Conservation (phyloP, 495 filamentous ascomycete species). For the Chaetomium fimeti region DNA sequence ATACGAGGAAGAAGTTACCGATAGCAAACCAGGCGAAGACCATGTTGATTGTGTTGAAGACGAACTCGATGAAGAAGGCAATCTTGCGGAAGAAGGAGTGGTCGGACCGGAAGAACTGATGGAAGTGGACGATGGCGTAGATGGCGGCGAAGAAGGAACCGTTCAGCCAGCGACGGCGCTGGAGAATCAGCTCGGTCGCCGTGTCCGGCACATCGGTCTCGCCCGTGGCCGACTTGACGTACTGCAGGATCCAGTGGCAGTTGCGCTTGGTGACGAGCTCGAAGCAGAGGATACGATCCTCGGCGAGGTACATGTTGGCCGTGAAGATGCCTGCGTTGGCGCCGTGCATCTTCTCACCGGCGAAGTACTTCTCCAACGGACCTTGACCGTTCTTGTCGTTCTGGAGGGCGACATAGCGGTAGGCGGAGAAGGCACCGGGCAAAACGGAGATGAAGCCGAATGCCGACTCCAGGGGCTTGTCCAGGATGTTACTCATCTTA, state of each 20-base stretch:
- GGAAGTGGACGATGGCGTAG: conserved; percentile 91
- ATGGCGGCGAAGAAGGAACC: conserved; percentile 98
- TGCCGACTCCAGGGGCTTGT: conserved; percentile 95
- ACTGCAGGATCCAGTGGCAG: conserved; percentile 94
- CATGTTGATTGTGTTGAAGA: conserved; percentile 93
- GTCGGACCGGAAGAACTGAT: conserved; percentile 87
- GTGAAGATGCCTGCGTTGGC: conserved; percentile 93
- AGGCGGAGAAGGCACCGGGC: conserved; percentile 96
- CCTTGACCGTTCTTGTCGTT: conserved; percentile 94
- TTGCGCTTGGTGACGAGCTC: conserved; percentile 97
- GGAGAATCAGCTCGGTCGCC: conserved; percentile 92
- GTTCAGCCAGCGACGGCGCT: conserved; percentile 96
- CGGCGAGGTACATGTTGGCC: conserved; percentile 99
- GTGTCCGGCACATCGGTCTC: conserved; percentile 97
- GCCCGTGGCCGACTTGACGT: conserved; percentile 93
- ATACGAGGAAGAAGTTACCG: conserved; percentile 99
- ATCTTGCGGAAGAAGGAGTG: conserved; percentile 86
- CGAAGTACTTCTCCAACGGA: conserved; percentile 94
- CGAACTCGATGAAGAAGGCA: conserved; percentile 86
- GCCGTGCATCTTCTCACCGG: conserved; percentile 97
- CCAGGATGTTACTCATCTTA: conserved; percentile 99
- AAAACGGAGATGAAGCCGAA: conserved; percentile 98
- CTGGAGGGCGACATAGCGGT: conserved; percentile 89
- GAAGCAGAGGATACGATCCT: conserved; percentile 99
- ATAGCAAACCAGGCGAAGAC: conserved; percentile 99